Evolutionary conservation across 441 rosid genomes (phyloP).

Genomic region (Gossypium trilobum): DNA sequence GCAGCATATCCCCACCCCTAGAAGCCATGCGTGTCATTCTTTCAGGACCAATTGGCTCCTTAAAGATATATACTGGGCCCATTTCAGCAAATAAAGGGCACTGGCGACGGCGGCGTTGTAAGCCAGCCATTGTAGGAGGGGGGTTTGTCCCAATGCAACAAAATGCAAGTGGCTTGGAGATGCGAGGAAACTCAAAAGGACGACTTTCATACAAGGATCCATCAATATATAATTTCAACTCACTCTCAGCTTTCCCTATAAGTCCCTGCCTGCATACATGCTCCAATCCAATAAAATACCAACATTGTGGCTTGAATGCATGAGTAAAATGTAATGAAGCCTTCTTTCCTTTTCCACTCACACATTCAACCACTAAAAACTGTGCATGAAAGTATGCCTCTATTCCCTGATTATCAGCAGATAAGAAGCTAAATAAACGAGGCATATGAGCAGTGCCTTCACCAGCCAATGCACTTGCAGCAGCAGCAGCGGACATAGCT

Average conservation of each 20-base stretch:
- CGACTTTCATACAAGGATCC: conserved; percentile 92
- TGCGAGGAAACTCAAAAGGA: conserved; percentile 90
- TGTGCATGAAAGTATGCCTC: conserved; percentile 99
- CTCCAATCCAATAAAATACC: conserved; percentile 96
- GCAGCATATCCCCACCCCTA: conserved; percentile 92
- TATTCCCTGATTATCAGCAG: conserved; percentile 93
- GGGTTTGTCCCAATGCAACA: conserved; percentile 99
- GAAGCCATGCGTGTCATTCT: conserved; percentile 81
- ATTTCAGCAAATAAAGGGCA: conserved; percentile 99
- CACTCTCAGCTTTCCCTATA: conserved; percentile 88
- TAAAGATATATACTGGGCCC: conserved; percentile 95
- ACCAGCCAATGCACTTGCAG: conserved; percentile 99
- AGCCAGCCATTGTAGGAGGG: conserved; percentile 96
- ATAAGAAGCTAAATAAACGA: conserved; percentile 88
- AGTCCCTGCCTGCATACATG: conserved; percentile 79
- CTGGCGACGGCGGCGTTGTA: conserved; percentile 95
- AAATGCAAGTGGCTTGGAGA: conserved; percentile 90
- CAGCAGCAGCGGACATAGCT: conserved; percentile 99
- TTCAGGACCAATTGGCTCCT: conserved; percentile 90
- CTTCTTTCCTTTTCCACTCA: conserved; percentile 90
- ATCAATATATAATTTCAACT: conserved; percentile 80
- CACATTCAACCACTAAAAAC: conserved; percentile 94
- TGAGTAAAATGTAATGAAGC: conserved; percentile 94
- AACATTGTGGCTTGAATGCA: conserved; percentile 98
- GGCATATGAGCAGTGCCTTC: conserved; percentile 99